These are phyloP conservation scores for Pseudotsuga menziesii DNA, from an alignment of 75 land plant species.

Conservation along the genomic window DNA sequence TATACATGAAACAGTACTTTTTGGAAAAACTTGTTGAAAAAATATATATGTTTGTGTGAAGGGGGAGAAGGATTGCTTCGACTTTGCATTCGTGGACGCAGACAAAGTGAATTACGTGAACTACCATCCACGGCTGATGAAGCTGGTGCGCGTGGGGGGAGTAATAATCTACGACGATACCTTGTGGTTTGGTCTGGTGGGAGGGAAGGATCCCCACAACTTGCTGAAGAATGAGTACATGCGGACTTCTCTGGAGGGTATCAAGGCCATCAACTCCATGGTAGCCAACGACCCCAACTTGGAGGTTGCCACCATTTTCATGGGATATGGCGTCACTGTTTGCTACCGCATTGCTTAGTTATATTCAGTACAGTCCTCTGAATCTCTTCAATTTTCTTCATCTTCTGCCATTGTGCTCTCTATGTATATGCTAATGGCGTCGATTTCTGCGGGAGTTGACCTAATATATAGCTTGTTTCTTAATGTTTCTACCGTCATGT, in stretches of 20 bases:
- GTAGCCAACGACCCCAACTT: conserved; percentile 3
- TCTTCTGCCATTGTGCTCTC: neutral
- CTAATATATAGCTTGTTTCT: too few species aligned
- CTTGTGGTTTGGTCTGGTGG: conserved; percentile 45
- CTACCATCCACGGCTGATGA: conserved; percentile 38
- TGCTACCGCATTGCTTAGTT: neutral
- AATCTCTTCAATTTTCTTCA: neutral
- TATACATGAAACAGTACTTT: neutral
- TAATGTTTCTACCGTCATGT: too few species aligned
- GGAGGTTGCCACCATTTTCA: neutral
- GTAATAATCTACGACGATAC: conserved; percentile 51
- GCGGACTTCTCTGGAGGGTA: conserved; percentile 1
- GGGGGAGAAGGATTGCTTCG: conserved; percentile 23
- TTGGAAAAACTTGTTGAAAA: neutral
- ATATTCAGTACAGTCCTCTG: neutral
- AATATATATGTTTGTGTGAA: neutral
- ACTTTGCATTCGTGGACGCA: conserved; percentile 59
- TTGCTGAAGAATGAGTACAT: conserved; percentile 5
- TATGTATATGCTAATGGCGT: neutral
- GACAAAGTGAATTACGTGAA: conserved; percentile 53
- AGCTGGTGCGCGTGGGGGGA: conserved; percentile 50
- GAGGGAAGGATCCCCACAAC: conserved; percentile 10
- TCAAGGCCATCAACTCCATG: neutral
- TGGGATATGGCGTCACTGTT: conserved; percentile 7
- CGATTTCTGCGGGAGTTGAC: too few species aligned